Conservation (phyloP, 2,329 filamentous ascomycete species). For the Fusarium sp. region DNA sequence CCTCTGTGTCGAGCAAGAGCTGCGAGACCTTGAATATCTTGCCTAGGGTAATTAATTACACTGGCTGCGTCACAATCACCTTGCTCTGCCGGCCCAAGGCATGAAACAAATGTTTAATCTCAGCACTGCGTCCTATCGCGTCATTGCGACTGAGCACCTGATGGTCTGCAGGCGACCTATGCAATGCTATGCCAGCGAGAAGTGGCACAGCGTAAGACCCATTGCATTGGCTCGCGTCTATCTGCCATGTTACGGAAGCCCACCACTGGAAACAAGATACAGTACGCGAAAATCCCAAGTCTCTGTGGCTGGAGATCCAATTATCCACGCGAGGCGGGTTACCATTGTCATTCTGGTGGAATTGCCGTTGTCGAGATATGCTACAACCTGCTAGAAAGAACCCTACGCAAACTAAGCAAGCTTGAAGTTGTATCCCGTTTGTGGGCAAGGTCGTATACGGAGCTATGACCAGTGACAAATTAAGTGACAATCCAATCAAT, state of each 20-base stretch:
- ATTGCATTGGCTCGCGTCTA: slow-evolving; percentile 43
- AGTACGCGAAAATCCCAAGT: slow-evolving; percentile 8
- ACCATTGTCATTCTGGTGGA: neutral
- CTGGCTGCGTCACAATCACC: slow-evolving; percentile 31
- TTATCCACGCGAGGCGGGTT: slow-evolving; percentile 31
- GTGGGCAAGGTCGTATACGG: slow-evolving; percentile 16
- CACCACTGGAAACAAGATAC: slow-evolving; percentile 23
- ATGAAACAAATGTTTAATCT: slow-evolving; percentile 46
- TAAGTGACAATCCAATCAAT: slow-evolving; percentile 13
- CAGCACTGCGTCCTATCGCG: slow-evolving; percentile 46
- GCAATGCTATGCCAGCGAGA: slow-evolving; percentile 46
- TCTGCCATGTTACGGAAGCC: slow-evolving; percentile 17
- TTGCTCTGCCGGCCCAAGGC: slow-evolving; percentile 35
- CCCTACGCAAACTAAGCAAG: slow-evolving; percentile 14
- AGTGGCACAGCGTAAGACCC: slow-evolving; percentile 43
- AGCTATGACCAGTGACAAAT: slow-evolving; percentile 14
- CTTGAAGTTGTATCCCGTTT: neutral
- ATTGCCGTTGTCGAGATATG: slow-evolving; percentile 11
- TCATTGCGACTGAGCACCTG: slow-evolving; percentile 47
- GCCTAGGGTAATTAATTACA: slow-evolving; percentile 30
- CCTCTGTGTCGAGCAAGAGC: slow-evolving; percentile 23
- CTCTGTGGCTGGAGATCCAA: slow-evolving; percentile 20
- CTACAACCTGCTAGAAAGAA: slow-evolving; percentile 9
- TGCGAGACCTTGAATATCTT: slow-evolving; percentile 29
- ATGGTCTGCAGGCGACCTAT: slow-evolving; percentile 46